Conservation (phyloP, 1,284 basidiomycete species). For the Cutaneotrichosporon cavernicola region DNA sequence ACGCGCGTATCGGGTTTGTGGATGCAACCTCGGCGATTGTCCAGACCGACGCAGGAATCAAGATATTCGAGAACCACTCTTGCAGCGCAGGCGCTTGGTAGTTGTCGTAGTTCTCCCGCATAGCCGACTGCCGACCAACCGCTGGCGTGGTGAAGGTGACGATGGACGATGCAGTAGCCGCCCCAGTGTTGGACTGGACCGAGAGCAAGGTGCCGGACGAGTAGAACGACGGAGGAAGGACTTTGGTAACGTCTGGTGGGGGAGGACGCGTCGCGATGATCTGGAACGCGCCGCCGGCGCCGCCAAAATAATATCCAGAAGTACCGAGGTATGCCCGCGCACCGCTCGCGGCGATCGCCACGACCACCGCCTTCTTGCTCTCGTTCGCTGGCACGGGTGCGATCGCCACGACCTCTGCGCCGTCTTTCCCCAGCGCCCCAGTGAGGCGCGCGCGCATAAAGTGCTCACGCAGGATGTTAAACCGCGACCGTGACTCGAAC, state of each 20-base stretch:
- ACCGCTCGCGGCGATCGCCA: conserved; percentile 71
- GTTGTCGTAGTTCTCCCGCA: conserved; percentile 42
- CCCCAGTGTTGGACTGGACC: conserved; percentile 32
- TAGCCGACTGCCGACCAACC: conserved; percentile 36
- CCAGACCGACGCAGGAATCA: conserved; percentile 79
- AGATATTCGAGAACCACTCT: conserved; percentile 51
- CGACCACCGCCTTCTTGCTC: conserved; percentile 62
- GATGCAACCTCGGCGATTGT: conserved; percentile 60
- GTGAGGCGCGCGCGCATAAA: conserved; percentile 25
- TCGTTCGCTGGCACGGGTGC: conserved; percentile 49
- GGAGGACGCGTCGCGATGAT: conserved; percentile 25
- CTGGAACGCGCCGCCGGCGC: conserved; percentile 7
- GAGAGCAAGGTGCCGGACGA: conserved; percentile 43
- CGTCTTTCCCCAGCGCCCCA: conserved; percentile 13
- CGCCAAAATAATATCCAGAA: conserved; percentile 4
- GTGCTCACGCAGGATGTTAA: conserved; percentile 28
- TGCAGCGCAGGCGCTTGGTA: conserved; percentile 33
- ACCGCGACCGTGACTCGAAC: conserved; percentile 34
- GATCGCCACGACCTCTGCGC: conserved; percentile 43
- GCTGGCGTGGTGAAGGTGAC: conserved; percentile 39
- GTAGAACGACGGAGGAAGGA: conserved; percentile 38
- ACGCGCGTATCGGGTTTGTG: conserved; percentile 32
- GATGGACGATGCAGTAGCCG: conserved; percentile 26
- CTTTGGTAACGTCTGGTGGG: conserved; percentile 36
- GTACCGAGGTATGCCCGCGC: conserved; percentile 23